Evolutionary conservation across 1,139 yeast species (phyloP), one percentile per base, ranked within the genome.

Genomic region (Arxiozyma heterogenica): DNA sequence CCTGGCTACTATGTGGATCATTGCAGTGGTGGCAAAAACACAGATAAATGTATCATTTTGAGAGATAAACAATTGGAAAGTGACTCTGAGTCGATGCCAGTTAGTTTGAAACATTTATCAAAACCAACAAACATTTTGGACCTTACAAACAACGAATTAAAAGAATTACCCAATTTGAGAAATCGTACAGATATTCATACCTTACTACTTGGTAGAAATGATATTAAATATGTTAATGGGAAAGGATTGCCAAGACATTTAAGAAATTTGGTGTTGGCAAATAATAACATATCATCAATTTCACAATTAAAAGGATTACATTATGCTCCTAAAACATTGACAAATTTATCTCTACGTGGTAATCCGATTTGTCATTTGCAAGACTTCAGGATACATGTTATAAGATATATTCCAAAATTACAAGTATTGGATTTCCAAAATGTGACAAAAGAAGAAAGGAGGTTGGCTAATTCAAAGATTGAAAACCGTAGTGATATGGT

Each of bases 351-450:
- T 2, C 65, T 90, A 27, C 57, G 69, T 1, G 87, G 83, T 1
- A 90, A 89, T 62, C 87, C 87, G 0, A 75, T 89, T 0, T 69
- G 80, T 1, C 63, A 71, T 22, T 61, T 72, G n/a, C 73, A 76
- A 22, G 66, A 84, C 61, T 90, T 89, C 65, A 73, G 96, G 53
- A 60, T 73, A 17, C 79, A 80, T 64, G 66, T 83, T 2, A 73
- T 88, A 1, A 80, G 87, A 82, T 62, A 80, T 15, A 61, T 85
- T 6, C 96, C 96, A 0, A 66, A 74, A 1, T 66, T 91, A 51
- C 73, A 76, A 51, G 76, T 84, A 0, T 67, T 91, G 47, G 97
- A 91, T 66, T 86, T 82, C 60, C 74, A 75, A 51, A 81, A 79
- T 59, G 79, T 91, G 17, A 82, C 77, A 54, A 73, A 75, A 4